Percentiles rank a stretch among this genome's conserved stretches.
Evolutionary conservation across 768 basidiomycete genomes (phyloP).

Genomic region (Udeniomyces megalosporus): DNA sequence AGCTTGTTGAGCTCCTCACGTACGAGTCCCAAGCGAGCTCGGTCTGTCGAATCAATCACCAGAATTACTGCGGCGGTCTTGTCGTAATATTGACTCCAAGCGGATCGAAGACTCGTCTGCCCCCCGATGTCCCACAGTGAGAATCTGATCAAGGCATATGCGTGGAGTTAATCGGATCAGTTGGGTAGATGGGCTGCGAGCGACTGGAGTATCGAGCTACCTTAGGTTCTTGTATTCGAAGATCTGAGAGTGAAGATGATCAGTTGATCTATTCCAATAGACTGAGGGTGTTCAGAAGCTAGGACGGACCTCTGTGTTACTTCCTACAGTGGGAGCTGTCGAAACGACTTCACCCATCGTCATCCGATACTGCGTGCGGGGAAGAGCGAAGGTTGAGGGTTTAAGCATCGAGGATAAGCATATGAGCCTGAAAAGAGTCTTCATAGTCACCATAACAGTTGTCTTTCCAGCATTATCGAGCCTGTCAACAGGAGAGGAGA

Average conservation of each 20-base stretch:
- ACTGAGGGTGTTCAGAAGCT: background rate
- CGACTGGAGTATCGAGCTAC: background rate
- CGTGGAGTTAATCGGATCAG: background rate
- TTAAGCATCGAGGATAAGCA: background rate
- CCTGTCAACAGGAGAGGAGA: background rate
- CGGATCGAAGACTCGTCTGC: slow-evolving; percentile 5
- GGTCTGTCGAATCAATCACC: slow-evolving; percentile 14
- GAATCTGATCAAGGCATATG: background rate
- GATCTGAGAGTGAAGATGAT: background rate
- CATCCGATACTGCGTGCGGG: background rate
- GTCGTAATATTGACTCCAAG: slow-evolving; percentile 8
- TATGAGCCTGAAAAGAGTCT: background rate
- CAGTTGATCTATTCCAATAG: too few relatives aligned
- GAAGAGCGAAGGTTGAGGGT: background rate
- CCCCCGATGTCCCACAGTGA: slow-evolving; percentile 3
- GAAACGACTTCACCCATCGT: slow-evolving; percentile 14
- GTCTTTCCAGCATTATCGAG: slow-evolving; percentile 12
- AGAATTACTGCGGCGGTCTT: slow-evolving; percentile 1
- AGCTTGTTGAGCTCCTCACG: slow-evolving; percentile 5
- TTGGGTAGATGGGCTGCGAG: background rate
- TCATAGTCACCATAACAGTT: background rate
- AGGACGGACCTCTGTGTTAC: background rate
- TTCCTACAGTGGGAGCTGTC: slow-evolving; percentile 1
- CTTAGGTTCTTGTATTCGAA: background rate
- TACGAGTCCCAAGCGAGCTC: slow-evolving; percentile 5